Evolutionary conservation across 2,329 filamentous ascomycete genomes (phyloP), one percentile per base, ranked within the genome.

Genomic region (Verticillium dahliae): DNA sequence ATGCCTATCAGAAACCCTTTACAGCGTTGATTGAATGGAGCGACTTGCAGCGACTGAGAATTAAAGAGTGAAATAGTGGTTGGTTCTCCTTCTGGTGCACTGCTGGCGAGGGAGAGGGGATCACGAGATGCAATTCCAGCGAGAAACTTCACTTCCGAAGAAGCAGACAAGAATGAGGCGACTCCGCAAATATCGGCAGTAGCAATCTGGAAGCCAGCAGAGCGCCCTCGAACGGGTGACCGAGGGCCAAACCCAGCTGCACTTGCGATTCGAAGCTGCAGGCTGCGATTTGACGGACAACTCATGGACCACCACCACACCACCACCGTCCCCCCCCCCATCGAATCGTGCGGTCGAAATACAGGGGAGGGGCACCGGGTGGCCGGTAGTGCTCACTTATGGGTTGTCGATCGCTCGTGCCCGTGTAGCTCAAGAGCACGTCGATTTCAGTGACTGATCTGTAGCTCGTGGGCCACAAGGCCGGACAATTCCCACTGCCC

Each of bases 241-340:
- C 45, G 45, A 52, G 45, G 45, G 45, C n/a, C 22, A 11, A 52
- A 22, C 45, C 18, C 56, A 56, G 59, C 63, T 65, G 63, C 60
- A 63, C 58, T 59, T 55, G 50, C 62, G 58, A 65, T 65, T 62
- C 58, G 62, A 60, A 60, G 56, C 62, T 65, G 62, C 63, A 65
- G 63, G 63, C 62, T 54, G 63, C 61, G 63, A 65, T 64, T 63
- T 56, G 62, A 58, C 39, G 60, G 60, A 56, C 62, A 59, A 31
- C 39, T 33, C 52, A 41, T 60, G 27, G 50, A 52, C 62, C 60
- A 63, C 62, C 63, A 65, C 62, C 34, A 54, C 59, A 39, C 35
- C 61, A 58, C 45, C 54, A 50, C 14, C 59, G 55, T 22, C 61
- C 54, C 45, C 56, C 61, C 54, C 45, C 56, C 35, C 10, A 27